Evolutionary conservation across 164 flowering plant genomes (phyloP).

Genomic region (Protea cynaroides): DNA sequence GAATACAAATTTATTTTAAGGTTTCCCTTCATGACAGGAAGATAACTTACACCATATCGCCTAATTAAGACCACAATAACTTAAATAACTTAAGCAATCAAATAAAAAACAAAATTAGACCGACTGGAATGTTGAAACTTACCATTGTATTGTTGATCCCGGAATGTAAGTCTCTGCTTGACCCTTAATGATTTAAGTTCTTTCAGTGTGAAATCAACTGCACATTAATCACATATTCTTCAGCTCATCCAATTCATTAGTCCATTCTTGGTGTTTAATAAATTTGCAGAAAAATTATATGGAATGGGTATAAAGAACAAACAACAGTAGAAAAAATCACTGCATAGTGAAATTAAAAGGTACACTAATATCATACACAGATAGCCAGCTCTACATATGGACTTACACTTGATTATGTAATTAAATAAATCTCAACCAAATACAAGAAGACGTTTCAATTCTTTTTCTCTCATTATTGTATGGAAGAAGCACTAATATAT

Average conservation of each 20-base stretch:
- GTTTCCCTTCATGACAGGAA: no score
- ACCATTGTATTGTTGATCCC: slow-evolving; percentile 95
- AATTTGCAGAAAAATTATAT: neutral
- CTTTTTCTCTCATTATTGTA: neutral
- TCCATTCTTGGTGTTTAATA: neutral
- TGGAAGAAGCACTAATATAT: neutral
- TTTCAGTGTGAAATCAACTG: slow-evolving; percentile 90
- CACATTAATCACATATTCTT: slow-evolving; percentile 13
- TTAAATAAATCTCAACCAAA: neutral
- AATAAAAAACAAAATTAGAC: neutral
- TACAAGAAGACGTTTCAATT: neutral
- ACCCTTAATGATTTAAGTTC: slow-evolving; percentile 67
- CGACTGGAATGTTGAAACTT: slow-evolving; percentile 17
- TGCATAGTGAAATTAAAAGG: no score
- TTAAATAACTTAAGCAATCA: neutral
- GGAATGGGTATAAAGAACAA: neutral
- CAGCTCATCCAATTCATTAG: slow-evolving; percentile 1
- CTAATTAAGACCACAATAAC: neutral
- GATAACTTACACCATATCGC: neutral
- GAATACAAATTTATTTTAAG: neutral
- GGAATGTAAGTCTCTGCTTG: slow-evolving; percentile 71
- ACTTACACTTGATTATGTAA: neutral
- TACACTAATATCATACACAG: no score
- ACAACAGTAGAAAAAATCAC: neutral
- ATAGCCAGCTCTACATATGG: no score